Evolutionary conservation across 495 filamentous ascomycete genomes (phyloP).

Genomic region (Penicillium pulvis): DNA sequence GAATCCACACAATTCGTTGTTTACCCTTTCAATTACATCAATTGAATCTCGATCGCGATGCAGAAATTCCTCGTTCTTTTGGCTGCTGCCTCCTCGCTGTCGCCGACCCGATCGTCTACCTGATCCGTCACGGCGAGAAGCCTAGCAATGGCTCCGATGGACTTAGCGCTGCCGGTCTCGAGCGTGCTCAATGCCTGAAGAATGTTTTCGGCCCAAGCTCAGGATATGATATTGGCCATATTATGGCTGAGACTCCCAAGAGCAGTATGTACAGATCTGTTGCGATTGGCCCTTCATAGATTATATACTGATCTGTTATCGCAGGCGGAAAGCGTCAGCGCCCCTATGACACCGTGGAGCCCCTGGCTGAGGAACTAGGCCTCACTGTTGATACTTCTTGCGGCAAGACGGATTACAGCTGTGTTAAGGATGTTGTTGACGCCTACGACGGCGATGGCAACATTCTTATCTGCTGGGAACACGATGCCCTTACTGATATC

Average conservation of each 20-base stretch:
- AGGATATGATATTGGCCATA: slow-evolving; percentile 53
- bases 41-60: slow-evolving; percentile 6
- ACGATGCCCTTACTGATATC: slow-evolving; percentile 50
- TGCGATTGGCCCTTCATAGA: background rate
- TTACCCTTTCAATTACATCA: too few relatives aligned
- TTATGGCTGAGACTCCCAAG: slow-evolving; percentile 54
- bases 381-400: slow-evolving; percentile 53
- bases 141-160: slow-evolving; percentile 46
- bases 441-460: slow-evolving; percentile 50
- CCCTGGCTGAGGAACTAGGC: slow-evolving; percentile 52
- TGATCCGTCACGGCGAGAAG: slow-evolving; percentile 64
- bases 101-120: slow-evolving; percentile 46
- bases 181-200: slow-evolving; percentile 54
- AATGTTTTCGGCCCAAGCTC: slow-evolving; percentile 49
- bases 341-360: slow-evolving; percentile 54
- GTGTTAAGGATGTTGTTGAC: slow-evolving; percentile 48
- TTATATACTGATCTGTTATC: background rate
- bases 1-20: background rate
- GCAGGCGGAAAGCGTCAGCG: slow-evolving; percentile 51
- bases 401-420: slow-evolving; percentile 48
- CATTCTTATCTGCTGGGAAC: slow-evolving; percentile 62
- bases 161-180: slow-evolving; percentile 43
- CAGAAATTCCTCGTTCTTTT: slow-evolving; percentile 23
- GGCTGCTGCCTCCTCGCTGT: slow-evolving; percentile 20
- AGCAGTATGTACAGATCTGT: slow-evolving; percentile 36